Evolutionary conservation across 2,329 filamentous ascomycete genomes (phyloP).

Genomic region (Paracamarosporium sp.): DNA sequence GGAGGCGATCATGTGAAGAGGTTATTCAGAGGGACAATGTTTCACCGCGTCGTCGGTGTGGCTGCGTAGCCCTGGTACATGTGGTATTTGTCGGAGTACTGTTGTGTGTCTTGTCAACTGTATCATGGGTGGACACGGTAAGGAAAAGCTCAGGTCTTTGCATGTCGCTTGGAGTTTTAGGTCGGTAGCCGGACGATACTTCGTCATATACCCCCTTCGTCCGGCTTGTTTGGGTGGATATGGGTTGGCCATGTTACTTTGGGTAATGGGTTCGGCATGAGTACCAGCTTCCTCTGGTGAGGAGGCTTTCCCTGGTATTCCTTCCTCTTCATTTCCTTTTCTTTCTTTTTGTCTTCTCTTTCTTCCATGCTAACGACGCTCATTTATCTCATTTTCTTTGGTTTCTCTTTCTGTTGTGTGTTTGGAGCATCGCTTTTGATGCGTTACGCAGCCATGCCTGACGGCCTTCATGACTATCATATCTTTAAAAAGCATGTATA

Average conservation of each 20-base stretch:
- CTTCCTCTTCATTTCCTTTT: slow-evolving; percentile 5
- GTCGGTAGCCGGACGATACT: slow-evolving; percentile 2
- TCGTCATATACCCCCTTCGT: slow-evolving; percentile 10
- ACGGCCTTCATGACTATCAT: slow-evolving; percentile 23
- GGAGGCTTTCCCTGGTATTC: slow-evolving; percentile 17
- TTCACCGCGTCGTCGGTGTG: slow-evolving; percentile 14
- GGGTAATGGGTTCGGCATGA: slow-evolving; percentile 23
- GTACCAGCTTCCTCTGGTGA: slow-evolving; percentile 35
- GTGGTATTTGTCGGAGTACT: neutral
- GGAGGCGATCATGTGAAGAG: slow-evolving; percentile 46
- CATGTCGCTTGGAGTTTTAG: slow-evolving; percentile 14
- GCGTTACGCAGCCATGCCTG: slow-evolving; percentile 2
- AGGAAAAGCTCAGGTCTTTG: slow-evolving; percentile 5
- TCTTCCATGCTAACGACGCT: slow-evolving; percentile 10
- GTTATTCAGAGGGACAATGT: slow-evolving; percentile 38
- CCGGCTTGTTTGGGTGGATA: slow-evolving; percentile 12
- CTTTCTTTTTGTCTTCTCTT: slow-evolving; percentile 14
- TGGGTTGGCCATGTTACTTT: slow-evolving; percentile 15
- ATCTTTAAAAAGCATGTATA: slow-evolving; percentile 25
- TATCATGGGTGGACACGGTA: slow-evolving; percentile 13
- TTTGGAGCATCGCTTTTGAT: neutral
- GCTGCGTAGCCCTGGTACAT: neutral
- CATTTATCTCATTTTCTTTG: slow-evolving; percentile 2
- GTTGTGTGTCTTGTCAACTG: slow-evolving; percentile 22
- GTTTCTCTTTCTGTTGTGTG: neutral